Percentiles rank a stretch among this genome's conserved stretches.
Evolutionary conservation across 306 rosid species (phyloP).

Genomic region (Dalbergia cultrata): DNA sequence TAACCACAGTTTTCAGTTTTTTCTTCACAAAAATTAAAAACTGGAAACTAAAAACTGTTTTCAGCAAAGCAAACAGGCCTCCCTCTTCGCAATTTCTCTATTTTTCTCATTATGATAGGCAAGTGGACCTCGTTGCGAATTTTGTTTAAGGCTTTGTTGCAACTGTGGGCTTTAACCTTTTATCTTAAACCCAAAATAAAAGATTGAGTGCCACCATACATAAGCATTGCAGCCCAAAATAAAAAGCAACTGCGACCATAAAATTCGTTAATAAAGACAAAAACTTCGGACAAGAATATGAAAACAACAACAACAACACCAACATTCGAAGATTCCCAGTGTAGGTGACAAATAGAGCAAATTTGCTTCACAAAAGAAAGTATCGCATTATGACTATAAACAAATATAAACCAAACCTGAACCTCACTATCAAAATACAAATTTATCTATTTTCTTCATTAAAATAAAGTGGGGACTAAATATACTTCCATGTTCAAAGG

Average conservation of each 20-base stretch:
- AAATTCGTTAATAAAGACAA: too few species aligned
- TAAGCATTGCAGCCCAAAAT: too few species aligned
- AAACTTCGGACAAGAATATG: too few species aligned
- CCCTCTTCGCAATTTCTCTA: background rate
- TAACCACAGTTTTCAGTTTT: too few species aligned
- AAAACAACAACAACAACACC: too few species aligned
- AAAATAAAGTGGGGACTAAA: slow-evolving; percentile 8
- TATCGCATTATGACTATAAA: slow-evolving; percentile 1
- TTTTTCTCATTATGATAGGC: background rate
- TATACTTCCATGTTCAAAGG: slow-evolving; percentile 40
- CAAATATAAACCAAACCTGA: slow-evolving; percentile 41
- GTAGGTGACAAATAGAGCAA: background rate
- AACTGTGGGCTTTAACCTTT: background rate
- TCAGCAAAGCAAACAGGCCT: too few species aligned
- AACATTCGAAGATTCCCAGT: background rate
- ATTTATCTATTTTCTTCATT: background rate
- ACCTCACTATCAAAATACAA: slow-evolving; percentile 29
- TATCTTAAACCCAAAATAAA: too few species aligned
- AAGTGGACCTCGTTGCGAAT: too few species aligned
- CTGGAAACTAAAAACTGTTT: too few species aligned
- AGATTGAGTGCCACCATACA: too few species aligned
- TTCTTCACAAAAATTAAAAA: too few species aligned
- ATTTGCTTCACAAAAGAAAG: slow-evolving; percentile 41
- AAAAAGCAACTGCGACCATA: background rate
- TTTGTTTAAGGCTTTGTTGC: background rate